Base-by-base conservation (phyloP, 2,329 filamentous ascomycete genomes). In the Dactylellina leptospora region DNA sequence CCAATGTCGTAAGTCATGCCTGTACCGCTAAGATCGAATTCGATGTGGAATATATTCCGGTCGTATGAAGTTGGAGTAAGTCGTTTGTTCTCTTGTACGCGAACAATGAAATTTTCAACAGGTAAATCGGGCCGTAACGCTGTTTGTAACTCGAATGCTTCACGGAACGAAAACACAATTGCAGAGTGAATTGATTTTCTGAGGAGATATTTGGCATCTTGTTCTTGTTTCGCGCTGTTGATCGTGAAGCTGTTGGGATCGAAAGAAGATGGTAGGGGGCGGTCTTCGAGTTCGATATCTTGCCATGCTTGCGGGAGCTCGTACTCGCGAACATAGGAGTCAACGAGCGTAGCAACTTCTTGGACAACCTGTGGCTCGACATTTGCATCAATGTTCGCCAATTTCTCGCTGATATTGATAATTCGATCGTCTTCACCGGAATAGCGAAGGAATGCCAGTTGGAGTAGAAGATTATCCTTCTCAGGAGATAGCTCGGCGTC, bases 11-110 rank as follows among this genome's bases (percentile, higher is more conserved):
- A 99, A 42, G 87, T 96, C 75, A 99, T 87, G 38, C 93, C 93
- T 30, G 93, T 96, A 77, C 89, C 82, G 72, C 93, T 93, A 22
- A 99, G 87, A 78, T 97, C 95, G 78, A 99, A 99, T 82, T 99
- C 95, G 74, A 99, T 97, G 83, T 99, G 95, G 89, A 99, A 99
- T 81, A 99, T 97, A 85, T 99, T 97, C 77, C 95, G 92, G 81
- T 97, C 93, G 79, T 99, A 99, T 28, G 88, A 90, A 22, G 81
- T 78, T 2, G 95, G 95, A 0, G 95, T 99, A 61, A 99, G 86
- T 74, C 95, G 88, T 74, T 95, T 91, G 82, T 96, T 97, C 83
- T 97, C 95, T 83, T 96, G 92, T 80, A 99, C 93, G 60, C 88
- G 89, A 59, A 97, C 90, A 42, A 92, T 91, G 77, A 86, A 88